Evolutionary conservation across 495 filamentous ascomycete species (phyloP).

Genomic region (Apiosordaria backusii): DNA sequence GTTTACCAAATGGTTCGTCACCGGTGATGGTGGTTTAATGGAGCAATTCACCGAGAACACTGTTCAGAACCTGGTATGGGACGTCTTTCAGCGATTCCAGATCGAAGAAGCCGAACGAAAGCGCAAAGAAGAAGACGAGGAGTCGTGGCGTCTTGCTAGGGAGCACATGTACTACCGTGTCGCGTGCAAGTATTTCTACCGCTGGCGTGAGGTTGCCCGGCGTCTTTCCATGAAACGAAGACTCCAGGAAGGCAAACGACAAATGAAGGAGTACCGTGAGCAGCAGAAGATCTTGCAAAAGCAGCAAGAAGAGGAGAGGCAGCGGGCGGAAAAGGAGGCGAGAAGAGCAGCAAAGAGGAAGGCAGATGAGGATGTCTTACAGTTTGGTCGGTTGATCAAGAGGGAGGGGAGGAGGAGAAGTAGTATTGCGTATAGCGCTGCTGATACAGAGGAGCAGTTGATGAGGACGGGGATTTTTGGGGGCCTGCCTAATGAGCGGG

Average conservation of each 20-base stretch:
- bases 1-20: slow-evolving; percentile 47
- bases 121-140: slow-evolving; percentile 40
- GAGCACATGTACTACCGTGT: slow-evolving; percentile 41
- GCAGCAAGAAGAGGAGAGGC: slow-evolving; percentile 34
- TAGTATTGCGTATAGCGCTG: slow-evolving; percentile 15
- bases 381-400: slow-evolving; percentile 21
- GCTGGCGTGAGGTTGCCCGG: slow-evolving; percentile 44
- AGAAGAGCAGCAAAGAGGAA: slow-evolving; percentile 24
- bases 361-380: slow-evolving; percentile 19
- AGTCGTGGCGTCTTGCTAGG: slow-evolving; percentile 36
- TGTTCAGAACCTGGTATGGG: slow-evolving; percentile 36
- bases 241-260: slow-evolving; percentile 34
- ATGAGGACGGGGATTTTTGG: slow-evolving; percentile 42
- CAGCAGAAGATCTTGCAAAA: slow-evolving; percentile 25
- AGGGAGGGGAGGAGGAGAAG: slow-evolving; percentile 1
- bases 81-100: slow-evolving; percentile 32
- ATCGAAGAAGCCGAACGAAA: slow-evolving; percentile 36
- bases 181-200: slow-evolving; percentile 45
- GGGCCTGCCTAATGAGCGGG: slow-evolving; percentile 35
- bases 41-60: slow-evolving; percentile 35
- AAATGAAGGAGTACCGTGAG: slow-evolving; percentile 28
- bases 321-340: slow-evolving; percentile 28
- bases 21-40: slow-evolving; percentile 43
- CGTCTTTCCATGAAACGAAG: slow-evolving; percentile 29
- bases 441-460: slow-evolving; percentile 37